Evolutionary conservation across 805 yeast species (phyloP).

Genomic region (Pichia pseudocactophila): DNA sequence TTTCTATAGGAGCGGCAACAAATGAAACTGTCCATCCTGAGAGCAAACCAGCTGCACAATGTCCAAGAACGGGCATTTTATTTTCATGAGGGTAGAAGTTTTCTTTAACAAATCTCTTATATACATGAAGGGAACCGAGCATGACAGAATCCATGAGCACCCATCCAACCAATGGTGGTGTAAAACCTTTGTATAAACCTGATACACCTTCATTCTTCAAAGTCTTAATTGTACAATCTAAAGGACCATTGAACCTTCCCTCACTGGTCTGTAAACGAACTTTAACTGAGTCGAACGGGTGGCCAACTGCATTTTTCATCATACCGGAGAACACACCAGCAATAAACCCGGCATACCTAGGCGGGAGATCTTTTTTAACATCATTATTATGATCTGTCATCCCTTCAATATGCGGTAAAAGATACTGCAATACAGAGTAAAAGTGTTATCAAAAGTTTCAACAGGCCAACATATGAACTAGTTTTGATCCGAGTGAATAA

Average conservation of each 20-base stretch:
- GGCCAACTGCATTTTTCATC: slow-evolving; percentile 83
- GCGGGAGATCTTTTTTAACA: slow-evolving; percentile 29
- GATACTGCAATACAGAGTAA: too few species aligned
- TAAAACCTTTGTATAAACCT: slow-evolving; percentile 84
- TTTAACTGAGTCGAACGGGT: slow-evolving; percentile 86
- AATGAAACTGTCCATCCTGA: slow-evolving; percentile 89
- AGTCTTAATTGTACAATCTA: slow-evolving; percentile 73
- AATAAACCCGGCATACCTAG: slow-evolving; percentile 63
- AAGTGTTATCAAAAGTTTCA: too few species aligned
- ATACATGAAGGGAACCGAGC: slow-evolving; percentile 78
- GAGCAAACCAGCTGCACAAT: slow-evolving; percentile 67
- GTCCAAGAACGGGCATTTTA: slow-evolving; percentile 66
- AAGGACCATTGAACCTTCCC: slow-evolving; percentile 66
- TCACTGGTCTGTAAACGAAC: slow-evolving; percentile 69
- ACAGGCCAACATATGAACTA: too few species aligned
- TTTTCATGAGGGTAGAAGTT: slow-evolving; percentile 51
- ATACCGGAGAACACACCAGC: slow-evolving; percentile 88
- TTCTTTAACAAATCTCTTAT: slow-evolving; percentile 58
- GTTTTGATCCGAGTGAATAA: background rate
- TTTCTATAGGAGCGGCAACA: slow-evolving; percentile 94
- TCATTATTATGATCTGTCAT: slow-evolving; percentile 4
- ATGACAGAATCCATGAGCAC: slow-evolving; percentile 86
- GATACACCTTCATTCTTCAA: slow-evolving; percentile 61
- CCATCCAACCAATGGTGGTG: slow-evolving; percentile 93
- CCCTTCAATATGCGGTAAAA: background rate